Evolutionary conservation across 495 filamentous ascomycete species (phyloP).

Genomic region (Penicillium argentinense): DNA sequence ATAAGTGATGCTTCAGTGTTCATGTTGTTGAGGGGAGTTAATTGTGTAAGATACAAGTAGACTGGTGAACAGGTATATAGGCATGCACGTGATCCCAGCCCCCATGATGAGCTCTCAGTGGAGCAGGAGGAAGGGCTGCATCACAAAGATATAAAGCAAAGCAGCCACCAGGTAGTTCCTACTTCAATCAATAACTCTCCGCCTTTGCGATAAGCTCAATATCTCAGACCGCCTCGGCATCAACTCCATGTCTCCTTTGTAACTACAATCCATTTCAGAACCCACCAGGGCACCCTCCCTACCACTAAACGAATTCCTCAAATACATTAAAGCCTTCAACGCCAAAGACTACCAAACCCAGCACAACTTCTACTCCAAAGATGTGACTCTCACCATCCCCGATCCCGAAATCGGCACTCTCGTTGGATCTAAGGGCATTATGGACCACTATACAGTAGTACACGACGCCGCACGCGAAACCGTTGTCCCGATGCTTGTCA

Average conservation of each 20-base stretch:
- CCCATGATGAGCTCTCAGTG: too few relatives aligned
- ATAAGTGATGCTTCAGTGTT: too few relatives aligned
- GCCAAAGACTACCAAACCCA: slow-evolving; percentile 6
- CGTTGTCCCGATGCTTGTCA: slow-evolving; percentile 6
- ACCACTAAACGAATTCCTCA: slow-evolving; percentile 2
- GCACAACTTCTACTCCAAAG: slow-evolving; percentile 2
- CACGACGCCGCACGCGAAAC: slow-evolving; percentile 4
- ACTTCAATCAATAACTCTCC: background rate
- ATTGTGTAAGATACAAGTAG: too few relatives aligned
- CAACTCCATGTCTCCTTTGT: too few relatives aligned
- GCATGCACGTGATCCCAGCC: too few relatives aligned
- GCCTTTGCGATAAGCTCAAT: background rate
- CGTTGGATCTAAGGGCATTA: slow-evolving; percentile 2
- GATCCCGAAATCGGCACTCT: slow-evolving; percentile 11
- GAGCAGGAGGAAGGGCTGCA: too few relatives aligned
- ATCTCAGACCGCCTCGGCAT: too few relatives aligned
- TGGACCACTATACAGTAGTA: slow-evolving; percentile 6
- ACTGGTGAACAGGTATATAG: too few relatives aligned
- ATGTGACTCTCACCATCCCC: slow-evolving; percentile 8
- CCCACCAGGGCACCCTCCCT: background rate
- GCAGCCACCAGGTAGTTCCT: too few relatives aligned
- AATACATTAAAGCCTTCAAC: slow-evolving; percentile 9
- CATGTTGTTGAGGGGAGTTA: too few relatives aligned
- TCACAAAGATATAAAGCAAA: too few relatives aligned
- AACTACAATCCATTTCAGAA: background rate